A percentile compares a stretch with the other conserved stretches of the same genome.
phyloP scores from a whole-genome alignment of 345 rosid species.

The Salix viminalis region DNA sequence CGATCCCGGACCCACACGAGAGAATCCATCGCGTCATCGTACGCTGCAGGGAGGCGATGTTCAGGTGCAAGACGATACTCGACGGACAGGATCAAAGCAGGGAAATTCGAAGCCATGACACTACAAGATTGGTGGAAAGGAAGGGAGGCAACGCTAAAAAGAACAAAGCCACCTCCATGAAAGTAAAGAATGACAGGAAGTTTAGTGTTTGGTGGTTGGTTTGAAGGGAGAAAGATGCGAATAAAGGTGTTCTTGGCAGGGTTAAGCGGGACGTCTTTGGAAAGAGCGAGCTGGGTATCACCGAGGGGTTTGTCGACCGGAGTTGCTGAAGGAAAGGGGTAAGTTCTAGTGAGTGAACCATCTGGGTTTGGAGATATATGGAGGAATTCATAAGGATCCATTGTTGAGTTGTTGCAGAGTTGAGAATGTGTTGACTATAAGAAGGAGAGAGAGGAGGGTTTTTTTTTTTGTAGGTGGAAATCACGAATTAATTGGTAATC shows the following conservation, averaged over 20 bases:
- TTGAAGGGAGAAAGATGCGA: conserved; percentile 55
- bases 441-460: background rate
- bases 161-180: conserved; percentile 76
- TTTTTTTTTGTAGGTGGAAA: background rate
- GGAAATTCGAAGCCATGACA: conserved; percentile 38
- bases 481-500: no score
- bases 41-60: conserved; percentile 88
- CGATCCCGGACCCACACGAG: conserved; percentile 66
- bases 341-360: conserved; percentile 57
- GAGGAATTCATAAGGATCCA: conserved; percentile 57
- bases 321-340: conserved; percentile 33
- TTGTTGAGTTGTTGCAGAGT: background rate
- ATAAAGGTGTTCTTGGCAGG: conserved; percentile 43
- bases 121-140: conserved; percentile 53
- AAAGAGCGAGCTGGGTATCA: conserved; percentile 26
- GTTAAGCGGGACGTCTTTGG: conserved; percentile 61
- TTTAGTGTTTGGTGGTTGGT: conserved; percentile 34
- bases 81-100: conserved; percentile 59
- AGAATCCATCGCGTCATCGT: conserved; percentile 68
- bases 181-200: conserved; percentile 63
- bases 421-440: no score
- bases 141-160: conserved; percentile 42
- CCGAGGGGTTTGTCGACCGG: conserved; percentile 19
- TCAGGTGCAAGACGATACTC: conserved; percentile 90
- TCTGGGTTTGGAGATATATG: conserved; percentile 52